These are phyloP conservation scores for Bryum argenteum DNA, from an alignment of 225 moss, liverwort and hornwort species.

Conservation along the genomic window DNA sequence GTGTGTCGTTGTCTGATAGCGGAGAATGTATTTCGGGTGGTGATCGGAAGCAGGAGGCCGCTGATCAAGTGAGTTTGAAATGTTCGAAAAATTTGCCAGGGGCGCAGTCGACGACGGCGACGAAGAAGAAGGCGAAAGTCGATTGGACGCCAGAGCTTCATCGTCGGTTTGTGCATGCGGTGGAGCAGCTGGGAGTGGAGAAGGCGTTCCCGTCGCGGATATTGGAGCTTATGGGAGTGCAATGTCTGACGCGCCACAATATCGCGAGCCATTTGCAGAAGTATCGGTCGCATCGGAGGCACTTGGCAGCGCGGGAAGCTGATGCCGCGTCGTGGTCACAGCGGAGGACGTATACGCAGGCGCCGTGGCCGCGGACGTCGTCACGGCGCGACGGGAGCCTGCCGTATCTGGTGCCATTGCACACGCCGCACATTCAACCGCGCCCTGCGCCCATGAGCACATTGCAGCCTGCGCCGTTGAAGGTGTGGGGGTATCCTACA, in stretches of 20 bases:
- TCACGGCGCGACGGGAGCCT: slow-evolving; percentile 65
- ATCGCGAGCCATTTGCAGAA: slow-evolving; percentile 99
- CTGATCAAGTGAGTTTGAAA: slow-evolving; percentile 48
- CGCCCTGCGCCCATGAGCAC: slow-evolving; percentile 38
- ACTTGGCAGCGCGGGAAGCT: slow-evolving; percentile 87
- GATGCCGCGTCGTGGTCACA: slow-evolving; percentile 98
- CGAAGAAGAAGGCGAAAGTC: slow-evolving; percentile 93
- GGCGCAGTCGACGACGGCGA: background rate
- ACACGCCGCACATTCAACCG: slow-evolving; percentile 93
- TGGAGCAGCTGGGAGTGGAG: slow-evolving; percentile 96
- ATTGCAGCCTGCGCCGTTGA: slow-evolving; percentile 78
- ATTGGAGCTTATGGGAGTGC: slow-evolving; percentile 95
- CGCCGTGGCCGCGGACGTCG: slow-evolving; percentile 73
- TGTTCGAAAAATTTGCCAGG: slow-evolving; percentile 57
- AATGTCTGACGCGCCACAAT: slow-evolving; percentile 95
- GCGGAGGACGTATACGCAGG: slow-evolving; percentile 71
- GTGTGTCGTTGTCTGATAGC: slow-evolving; percentile 64
- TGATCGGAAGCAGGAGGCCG: slow-evolving; percentile 60
- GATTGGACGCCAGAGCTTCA: slow-evolving; percentile 99
- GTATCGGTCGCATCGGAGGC: slow-evolving; percentile 95
- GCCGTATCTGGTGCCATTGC: slow-evolving; percentile 83
- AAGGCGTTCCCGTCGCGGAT: slow-evolving; percentile 98
- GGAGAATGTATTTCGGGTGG: slow-evolving; percentile 84
- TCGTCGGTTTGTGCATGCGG: slow-evolving; percentile 97
- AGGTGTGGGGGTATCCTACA: slow-evolving; percentile 93